Evolutionary conservation across 371 early-diverging fungal genomes (phyloP).

Genomic region (Mortierella sp.): DNA sequence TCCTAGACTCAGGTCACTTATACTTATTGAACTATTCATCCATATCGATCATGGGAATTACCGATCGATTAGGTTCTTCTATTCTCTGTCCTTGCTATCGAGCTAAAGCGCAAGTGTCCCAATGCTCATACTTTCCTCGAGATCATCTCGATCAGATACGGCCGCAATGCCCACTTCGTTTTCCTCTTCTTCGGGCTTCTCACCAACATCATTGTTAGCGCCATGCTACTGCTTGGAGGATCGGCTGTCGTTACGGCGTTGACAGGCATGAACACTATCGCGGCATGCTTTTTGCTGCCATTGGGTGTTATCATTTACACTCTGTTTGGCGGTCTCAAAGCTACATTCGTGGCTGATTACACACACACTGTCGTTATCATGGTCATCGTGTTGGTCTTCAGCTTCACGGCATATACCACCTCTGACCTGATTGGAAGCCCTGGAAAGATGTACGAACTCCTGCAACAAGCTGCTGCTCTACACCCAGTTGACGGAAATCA

Average conservation of each 20-base stretch:
- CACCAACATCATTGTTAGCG: slow-evolving; percentile 76
- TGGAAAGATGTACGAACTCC: slow-evolving; percentile 73
- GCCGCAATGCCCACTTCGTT: slow-evolving; percentile 68
- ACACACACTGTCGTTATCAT: slow-evolving; percentile 76
- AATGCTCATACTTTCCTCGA: slow-evolving; percentile 81
- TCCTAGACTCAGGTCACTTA: not conserved
- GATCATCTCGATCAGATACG: slow-evolving; percentile 75
- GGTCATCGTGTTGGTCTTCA: slow-evolving; percentile 74
- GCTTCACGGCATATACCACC: slow-evolving; percentile 74
- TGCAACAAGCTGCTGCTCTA: slow-evolving; percentile 60
- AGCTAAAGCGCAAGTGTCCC: slow-evolving; percentile 76
- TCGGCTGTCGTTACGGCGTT: slow-evolving; percentile 75
- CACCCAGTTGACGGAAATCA: slow-evolving; percentile 71
- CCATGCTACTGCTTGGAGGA: slow-evolving; percentile 78
- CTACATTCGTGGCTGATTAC: slow-evolving; percentile 80
- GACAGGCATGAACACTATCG: slow-evolving; percentile 76
- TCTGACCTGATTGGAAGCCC: slow-evolving; percentile 74
- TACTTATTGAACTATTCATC: not conserved
- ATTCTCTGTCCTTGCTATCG: slow-evolving; percentile 80
- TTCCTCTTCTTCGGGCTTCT: slow-evolving; percentile 70
- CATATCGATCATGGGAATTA: not conserved
- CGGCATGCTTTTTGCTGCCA: slow-evolving; percentile 76
- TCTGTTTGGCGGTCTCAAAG: slow-evolving; percentile 78
- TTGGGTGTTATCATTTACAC: slow-evolving; percentile 78
- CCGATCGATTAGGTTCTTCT: slow-evolving; percentile 61